Evolutionary conservation across 371 early-diverging fungal genomes (phyloP), one percentile per base, ranked within the genome.

Genomic region (Coemansia sp.): DNA sequence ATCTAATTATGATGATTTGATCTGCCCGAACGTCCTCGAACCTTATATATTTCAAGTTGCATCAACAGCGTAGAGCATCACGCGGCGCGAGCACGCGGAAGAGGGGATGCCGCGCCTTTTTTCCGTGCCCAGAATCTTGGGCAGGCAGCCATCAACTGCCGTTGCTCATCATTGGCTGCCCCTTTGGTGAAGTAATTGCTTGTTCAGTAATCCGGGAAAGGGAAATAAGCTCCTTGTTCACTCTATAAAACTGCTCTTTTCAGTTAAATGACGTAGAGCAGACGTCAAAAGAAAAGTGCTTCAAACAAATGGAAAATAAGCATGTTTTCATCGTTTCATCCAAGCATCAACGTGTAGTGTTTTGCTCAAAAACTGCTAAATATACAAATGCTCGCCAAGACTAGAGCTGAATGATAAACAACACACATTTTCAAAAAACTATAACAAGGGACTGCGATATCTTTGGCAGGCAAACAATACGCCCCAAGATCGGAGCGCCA

Each of bases 41-140:
- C n/a, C 5, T n/a, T 18, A 6, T 5, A 18, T 16, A 48, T 26
- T 26, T 26, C 26, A 18, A 21, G 42, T 16, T 40, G 42, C 42
- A 16, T 29, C 7, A 29, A 29, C 29, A 6, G 29, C 29, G 6
- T 5, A 16, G 42, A 42, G 16, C 1, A 13, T 45, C 45, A 45
- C 45, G 45, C 45, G 45, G 16, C 5, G 4, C 45, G 10, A 34
- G 45, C 45, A 45, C 45, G 45, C 13, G 45, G 45, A 45, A 45
- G 13, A 13, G 16, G n/a, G 13, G 45, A n/a, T 4, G 45, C 4
- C n/a, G 45, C 45, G 16, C n/a, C 45, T 45, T 45, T 40, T 45
- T n/a, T n/a, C 45, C 45, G 13, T 45, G 45, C 45, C 45, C 45
- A 45, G 45, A n/a, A 45, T 45, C 45, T 45, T 45, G 45, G 45